Base-by-base conservation (phyloP, 208 protist genomes). In the Leishmania gerbilli region DNA sequence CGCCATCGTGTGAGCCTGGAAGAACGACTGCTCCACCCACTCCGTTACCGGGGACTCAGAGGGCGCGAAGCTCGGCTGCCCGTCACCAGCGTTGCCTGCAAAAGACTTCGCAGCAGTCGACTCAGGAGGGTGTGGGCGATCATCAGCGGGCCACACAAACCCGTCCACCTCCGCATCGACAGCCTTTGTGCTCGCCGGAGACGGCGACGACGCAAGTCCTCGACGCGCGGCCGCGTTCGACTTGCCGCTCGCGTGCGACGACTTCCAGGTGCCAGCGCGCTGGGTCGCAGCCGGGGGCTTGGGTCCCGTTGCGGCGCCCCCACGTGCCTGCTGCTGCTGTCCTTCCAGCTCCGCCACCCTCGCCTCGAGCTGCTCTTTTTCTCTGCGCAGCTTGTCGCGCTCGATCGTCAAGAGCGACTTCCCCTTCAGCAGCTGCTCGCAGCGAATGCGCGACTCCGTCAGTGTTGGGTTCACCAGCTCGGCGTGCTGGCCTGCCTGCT, bases 1-100 rank as follows among this genome's bases (percentile, higher is more conserved):
- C 8, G 97, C 53, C 94, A 97, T 97, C 4, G 94, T 88, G 86
- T 99, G 97, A 3, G 93, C 93, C 71, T 90, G 88, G 51, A 98
- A 94, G n/a, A 79, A 84, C 9, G 80, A 81, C 80, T 93, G 89
- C 78, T 89, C 90, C n/a, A 84, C 76, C 95, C 93, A 97, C 49
- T 81, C 82, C 11, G 79, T 76, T n/a, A 87, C 86, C 5, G 93
- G 72, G 56, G 82, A 75, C 11, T 31, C 72, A 11, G 62, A 27
- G 15, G 77, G 9, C 3, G 87, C 21, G 24, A 58, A 72, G 53
- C 62, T 37, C 34, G 49, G 24, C 77, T 40, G 65, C 8, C 34
- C 69, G 24, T 37, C 47, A 11, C 2, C 49, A 24, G 31, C 58
- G 45, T 62, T 74, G 42, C n/a, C 58, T 0, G 64, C 4, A 3